Evolutionary conservation across 257 asterid genomes (phyloP).

Genomic region (Cordia subcordata): DNA sequence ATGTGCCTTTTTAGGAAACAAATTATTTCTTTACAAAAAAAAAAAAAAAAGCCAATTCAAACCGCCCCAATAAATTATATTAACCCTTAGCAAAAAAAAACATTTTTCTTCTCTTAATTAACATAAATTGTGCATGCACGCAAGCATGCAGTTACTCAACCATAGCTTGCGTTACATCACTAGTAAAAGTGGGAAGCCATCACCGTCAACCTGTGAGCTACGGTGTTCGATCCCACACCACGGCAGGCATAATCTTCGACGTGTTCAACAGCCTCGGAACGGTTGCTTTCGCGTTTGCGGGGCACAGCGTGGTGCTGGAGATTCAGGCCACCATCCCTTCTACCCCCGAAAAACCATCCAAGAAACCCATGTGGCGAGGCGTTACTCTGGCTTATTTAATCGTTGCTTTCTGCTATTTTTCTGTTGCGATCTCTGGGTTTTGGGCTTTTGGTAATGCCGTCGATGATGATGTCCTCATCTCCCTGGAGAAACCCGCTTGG

Average conservation of each 20-base stretch:
- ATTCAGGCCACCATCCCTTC: slow-evolving; percentile 56
- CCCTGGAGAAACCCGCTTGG: slow-evolving; percentile 38
- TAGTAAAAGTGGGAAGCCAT: neutral
- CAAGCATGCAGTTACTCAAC: slow-evolving; percentile 34
- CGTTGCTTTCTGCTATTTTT: slow-evolving; percentile 41
- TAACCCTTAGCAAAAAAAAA: too few relatives aligned
- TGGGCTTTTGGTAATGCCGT: slow-evolving; percentile 41
- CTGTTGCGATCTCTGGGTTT: slow-evolving; percentile 37
- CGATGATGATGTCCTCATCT: slow-evolving; percentile 32
- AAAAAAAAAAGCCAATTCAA: too few relatives aligned
- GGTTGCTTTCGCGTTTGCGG: slow-evolving; percentile 36
- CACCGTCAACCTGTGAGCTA: slow-evolving; percentile 1
- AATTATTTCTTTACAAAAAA: too few relatives aligned
- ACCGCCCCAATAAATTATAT: neutral
- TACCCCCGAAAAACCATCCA: slow-evolving; percentile 31
- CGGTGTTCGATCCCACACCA: slow-evolving; percentile 15
- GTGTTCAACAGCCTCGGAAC: slow-evolving; percentile 33
- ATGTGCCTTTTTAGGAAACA: too few relatives aligned
- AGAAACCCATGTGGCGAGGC: slow-evolving; percentile 38
- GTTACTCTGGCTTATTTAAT: slow-evolving; percentile 31
- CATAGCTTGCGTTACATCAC: slow-evolving; percentile 32
- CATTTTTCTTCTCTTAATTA: too few relatives aligned
- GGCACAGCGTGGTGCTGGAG: slow-evolving; percentile 40
- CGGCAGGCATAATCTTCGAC: slow-evolving; percentile 19
- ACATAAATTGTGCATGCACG: too few relatives aligned